phyloP scores from a whole-genome alignment of 2,329 filamentous ascomycete genomes.

The Botryosphaeria dothidea region DNA sequence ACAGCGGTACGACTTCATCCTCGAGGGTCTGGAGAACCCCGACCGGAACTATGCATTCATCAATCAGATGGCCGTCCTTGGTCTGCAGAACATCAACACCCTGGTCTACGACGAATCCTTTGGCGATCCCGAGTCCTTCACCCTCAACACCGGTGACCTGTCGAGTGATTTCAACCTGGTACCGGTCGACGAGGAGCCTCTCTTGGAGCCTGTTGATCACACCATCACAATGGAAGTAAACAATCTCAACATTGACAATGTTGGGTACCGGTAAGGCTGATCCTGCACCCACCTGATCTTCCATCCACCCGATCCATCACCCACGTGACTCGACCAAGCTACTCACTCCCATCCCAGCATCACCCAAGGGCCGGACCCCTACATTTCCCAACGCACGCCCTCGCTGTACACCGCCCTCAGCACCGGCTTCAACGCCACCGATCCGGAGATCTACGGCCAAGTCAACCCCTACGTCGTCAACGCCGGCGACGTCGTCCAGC shows the following conservation, averaged over 20 bases:
- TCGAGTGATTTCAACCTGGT: constrained; percentile 66
- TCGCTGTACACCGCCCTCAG: constrained; percentile 68
- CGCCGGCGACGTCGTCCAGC: constrained; percentile 24
- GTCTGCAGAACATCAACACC: constrained; percentile 52
- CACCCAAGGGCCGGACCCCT: constrained; percentile 63
- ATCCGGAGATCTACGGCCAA: constrained; percentile 65
- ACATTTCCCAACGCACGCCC: constrained; percentile 65
- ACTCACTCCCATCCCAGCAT: constrained; percentile 16
- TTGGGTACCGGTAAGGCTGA: constrained; percentile 19
- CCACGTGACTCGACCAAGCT: too few relatives aligned
- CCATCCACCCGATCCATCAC: too few relatives aligned
- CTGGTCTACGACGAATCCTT: constrained; percentile 41
- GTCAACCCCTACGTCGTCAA: constrained; percentile 34
- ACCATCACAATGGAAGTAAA: constrained; percentile 42
- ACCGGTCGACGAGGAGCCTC: constrained; percentile 49
- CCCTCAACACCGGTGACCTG: constrained; percentile 56
- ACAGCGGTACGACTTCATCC: constrained; percentile 59
- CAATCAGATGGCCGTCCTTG: constrained; percentile 64
- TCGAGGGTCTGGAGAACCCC: constrained; percentile 64
- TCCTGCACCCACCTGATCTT: too few relatives aligned
- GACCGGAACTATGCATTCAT: constrained; percentile 67
- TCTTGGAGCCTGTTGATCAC: constrained; percentile 47
- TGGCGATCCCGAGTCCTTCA: neutral
- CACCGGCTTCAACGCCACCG: constrained; percentile 54
- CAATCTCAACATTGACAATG: constrained; percentile 41